Evolutionary conservation across 257 asterid species (phyloP).

Genomic region (Primulina tabacum): DNA sequence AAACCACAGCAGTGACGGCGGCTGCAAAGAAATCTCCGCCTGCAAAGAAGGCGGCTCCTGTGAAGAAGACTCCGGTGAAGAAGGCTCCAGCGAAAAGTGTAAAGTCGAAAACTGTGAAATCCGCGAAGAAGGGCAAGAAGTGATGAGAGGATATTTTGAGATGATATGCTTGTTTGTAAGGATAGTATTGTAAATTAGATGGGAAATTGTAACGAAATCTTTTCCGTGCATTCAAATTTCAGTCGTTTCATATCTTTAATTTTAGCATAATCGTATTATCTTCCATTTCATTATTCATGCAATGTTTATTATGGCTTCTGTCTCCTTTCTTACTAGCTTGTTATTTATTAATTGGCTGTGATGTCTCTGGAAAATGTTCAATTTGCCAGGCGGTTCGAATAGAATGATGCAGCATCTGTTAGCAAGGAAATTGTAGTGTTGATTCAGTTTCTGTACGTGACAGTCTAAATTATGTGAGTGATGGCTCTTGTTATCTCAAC

Average conservation of each 20-base stretch:
- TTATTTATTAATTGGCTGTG: background rate
- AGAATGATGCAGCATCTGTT: background rate
- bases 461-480: too few species aligned
- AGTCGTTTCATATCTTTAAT: too few species aligned
- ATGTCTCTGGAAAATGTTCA: background rate
- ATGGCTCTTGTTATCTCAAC: too few species aligned
- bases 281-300: background rate
- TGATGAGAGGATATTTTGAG: constrained; percentile 23
- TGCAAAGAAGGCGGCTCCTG: constrained; percentile 29
- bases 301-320: background rate
- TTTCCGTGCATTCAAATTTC: too few species aligned
- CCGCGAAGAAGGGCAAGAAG: constrained; percentile 53
- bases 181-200: constrained; percentile 42
- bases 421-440: background rate
- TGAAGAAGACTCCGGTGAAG: constrained; percentile 17
- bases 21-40: constrained; percentile 28
- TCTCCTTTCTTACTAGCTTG: background rate
- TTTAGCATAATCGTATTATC: background rate
- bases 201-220: background rate
- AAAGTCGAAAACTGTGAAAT: constrained; percentile 34
- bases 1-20: constrained; percentile 5
- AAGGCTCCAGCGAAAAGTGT: constrained; percentile 29
- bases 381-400: background rate
- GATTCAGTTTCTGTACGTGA: too few species aligned
- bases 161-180: constrained; percentile 30